phyloP scores from a whole-genome alignment of 2,329 filamentous ascomycete species.

The Leptographium wingfieldii region DNA sequence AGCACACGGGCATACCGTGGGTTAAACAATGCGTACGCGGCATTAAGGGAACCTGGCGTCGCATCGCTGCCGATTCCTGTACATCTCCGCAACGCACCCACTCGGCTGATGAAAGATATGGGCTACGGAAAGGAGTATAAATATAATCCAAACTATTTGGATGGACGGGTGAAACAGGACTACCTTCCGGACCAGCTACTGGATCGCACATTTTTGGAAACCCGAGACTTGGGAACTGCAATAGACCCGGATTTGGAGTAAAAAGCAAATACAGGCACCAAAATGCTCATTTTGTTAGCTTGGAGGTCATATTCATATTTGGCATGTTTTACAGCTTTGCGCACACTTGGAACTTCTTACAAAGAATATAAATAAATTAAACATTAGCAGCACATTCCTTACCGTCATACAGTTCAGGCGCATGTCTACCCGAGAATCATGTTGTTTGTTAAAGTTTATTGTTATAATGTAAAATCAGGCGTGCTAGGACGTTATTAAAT shows the following conservation, averaged over 20 bases:
- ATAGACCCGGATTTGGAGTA: slow-evolving; percentile 55
- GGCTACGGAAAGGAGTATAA: slow-evolving; percentile 90
- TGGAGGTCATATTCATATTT: neutral
- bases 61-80: slow-evolving; percentile 72
- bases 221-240: slow-evolving; percentile 64
- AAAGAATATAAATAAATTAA: too few species aligned
- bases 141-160: slow-evolving; percentile 82
- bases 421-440: too few species aligned
- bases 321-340: neutral
- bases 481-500: too few species aligned
- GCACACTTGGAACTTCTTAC: too few species aligned
- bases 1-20: slow-evolving; percentile 77
- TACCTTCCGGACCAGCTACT: slow-evolving; percentile 72
- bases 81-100: slow-evolving; percentile 86
- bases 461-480: too few species aligned
- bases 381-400: too few species aligned
- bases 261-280: neutral
- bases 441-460: too few species aligned
- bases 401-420: too few species aligned
- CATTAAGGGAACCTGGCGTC: slow-evolving; percentile 70
- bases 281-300: neutral
- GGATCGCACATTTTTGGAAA: slow-evolving; percentile 65
- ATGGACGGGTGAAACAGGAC: slow-evolving; percentile 72
- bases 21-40: slow-evolving; percentile 66
- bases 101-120: slow-evolving; percentile 81